phyloP scores from a whole-genome alignment of 441 rosid genomes.

The Metrosideros polymorpha region DNA sequence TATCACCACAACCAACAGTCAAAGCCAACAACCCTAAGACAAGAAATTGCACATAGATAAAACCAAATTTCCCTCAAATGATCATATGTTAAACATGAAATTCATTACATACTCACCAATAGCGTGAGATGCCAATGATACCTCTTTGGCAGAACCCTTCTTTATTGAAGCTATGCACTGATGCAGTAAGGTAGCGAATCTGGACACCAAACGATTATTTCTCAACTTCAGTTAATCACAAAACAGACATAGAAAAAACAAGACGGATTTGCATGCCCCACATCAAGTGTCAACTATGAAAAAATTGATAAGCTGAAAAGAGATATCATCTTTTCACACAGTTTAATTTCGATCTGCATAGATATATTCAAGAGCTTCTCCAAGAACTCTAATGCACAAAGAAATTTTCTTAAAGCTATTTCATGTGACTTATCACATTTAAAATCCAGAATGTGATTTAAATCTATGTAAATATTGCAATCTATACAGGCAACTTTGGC shows the following conservation, averaged over 20 bases:
- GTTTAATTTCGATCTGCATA: background rate
- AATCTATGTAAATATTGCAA: background rate
- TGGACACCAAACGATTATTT: conserved; percentile 8
- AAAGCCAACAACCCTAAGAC: conserved; percentile 72
- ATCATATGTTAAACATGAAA: background rate
- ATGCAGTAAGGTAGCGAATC: conserved; percentile 82
- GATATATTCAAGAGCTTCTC: background rate
- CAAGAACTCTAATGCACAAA: background rate
- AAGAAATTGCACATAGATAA: background rate
- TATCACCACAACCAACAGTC: conserved; percentile 66
- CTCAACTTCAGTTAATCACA: background rate
- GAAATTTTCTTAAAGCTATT: background rate
- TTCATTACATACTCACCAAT: conserved; percentile 39
- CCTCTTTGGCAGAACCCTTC: conserved; percentile 74
- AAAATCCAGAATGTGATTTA: background rate
- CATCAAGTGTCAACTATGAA: background rate
- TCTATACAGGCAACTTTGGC: background rate
- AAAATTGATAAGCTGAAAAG: background rate
- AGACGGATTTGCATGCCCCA: background rate
- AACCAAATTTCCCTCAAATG: background rate
- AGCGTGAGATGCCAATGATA: conserved; percentile 58
- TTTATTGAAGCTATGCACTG: conserved; percentile 56
- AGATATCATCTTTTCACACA: background rate
- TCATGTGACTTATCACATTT: background rate
- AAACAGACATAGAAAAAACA: background rate